Evolutionary conservation across 306 rosid genomes (phyloP), one percentile per base, ranked within the genome.

Genomic region (Vigna hirtella): DNA sequence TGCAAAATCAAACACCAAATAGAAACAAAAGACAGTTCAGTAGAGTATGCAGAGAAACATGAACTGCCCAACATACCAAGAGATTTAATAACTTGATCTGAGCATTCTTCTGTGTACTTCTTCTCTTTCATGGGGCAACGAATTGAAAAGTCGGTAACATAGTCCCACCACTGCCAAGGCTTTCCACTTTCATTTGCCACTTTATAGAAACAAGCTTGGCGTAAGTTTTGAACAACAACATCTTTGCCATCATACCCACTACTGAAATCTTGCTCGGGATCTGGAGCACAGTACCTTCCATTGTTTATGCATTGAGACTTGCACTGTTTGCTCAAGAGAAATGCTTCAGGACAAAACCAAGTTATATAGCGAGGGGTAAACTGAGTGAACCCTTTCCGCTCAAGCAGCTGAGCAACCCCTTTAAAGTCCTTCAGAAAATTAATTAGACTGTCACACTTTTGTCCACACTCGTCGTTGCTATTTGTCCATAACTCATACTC

Each of bases 101-200:
- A 89, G 83, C 98, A 95, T 2, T 89, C 98, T 79, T 87, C 87
- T 4, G 72, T 81, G 83, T 86, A 95, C 81, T 85, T 92, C 2
- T 88, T 83, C 77, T 86, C 88, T 74, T 71, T 93, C 98, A 95
- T 95, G 52, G 97, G 97, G 84, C 98, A 95, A 71, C 98, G 98
- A 36, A 95, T 93, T 17, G 97, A 82, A 74, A 95, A 95, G 79
- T 95, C 98, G 7, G 93, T 89, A 73, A 91, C 97, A 79, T 92
- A 95, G 85, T 92, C 96, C 98, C 98, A 95, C 98, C 98, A 95
- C 58, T 89, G 93, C 98, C 98, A 95, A 2, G 98, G 97, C 78
- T 65, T 95, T 83, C 97, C 96, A 84, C 92, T 88, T 84, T 91
- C 98, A 84, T 93, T 92, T 45, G 97, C 93, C 83, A 93, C 98